A percentile compares a stretch with the other conserved stretches of the same genome.
Conservation (phyloP, 177 flowering plant species). For the Vitis hybrid region DNA sequence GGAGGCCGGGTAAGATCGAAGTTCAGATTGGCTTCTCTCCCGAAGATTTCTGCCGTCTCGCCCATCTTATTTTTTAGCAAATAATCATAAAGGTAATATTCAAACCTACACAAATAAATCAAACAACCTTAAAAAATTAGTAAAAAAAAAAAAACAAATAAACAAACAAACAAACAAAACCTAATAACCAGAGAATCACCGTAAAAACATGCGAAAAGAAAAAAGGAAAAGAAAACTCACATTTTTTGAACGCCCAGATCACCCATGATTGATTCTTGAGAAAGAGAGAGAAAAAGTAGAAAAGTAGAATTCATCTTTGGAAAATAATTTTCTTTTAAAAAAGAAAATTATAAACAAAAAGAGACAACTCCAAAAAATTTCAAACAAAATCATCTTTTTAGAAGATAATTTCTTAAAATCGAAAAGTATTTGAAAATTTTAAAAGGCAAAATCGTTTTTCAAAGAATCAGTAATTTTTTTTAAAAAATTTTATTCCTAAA, state of each 20-base stretch:
- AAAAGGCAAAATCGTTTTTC: too few species aligned
- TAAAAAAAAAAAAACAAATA: not conserved
- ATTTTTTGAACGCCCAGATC: not conserved
- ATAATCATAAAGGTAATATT: constrained; percentile 11
- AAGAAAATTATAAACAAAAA: too few species aligned
- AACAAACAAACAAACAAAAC: not conserved
- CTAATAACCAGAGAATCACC: not conserved
- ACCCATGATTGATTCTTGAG: too few species aligned
- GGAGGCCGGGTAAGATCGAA: not conserved
- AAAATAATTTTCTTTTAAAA: too few species aligned
- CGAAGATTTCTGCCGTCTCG: not conserved
- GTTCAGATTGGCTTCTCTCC: not conserved
- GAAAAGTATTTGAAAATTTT: too few species aligned
- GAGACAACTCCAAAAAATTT: too few species aligned
- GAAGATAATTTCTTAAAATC: too few species aligned
- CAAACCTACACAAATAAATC: not conserved
- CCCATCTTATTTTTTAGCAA: constrained; percentile 4
- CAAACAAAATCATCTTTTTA: too few species aligned
- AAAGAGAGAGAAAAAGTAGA: too few species aligned
- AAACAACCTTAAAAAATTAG: not conserved
- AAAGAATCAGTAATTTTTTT: too few species aligned
- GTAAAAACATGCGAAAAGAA: not conserved
- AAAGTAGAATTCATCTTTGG: too few species aligned
- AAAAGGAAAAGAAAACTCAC: not conserved
- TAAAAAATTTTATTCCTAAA: too few species aligned